Base-by-base conservation (phyloP, 1,139 yeast species). In the Sugiyamaella novakii region DNA sequence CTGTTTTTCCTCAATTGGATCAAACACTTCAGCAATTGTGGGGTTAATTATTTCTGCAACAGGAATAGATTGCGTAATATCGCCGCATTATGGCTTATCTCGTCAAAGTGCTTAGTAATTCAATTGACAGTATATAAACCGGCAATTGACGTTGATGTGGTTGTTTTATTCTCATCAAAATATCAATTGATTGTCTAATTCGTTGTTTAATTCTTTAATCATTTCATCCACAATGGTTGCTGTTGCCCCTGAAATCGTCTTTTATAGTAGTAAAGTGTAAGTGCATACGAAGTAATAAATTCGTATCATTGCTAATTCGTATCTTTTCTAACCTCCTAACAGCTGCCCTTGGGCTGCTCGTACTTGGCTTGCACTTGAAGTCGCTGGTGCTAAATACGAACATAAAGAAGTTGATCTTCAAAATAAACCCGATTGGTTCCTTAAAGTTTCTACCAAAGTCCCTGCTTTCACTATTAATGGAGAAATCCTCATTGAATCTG, bases 271-370 rank as follows among this genome's bases (percentile, higher is more conserved):
- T 28, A 27, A 27, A 19, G 15, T 28, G 43, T 38, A 17, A 27
- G 43, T 27, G 11, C 3, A 37, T 33, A n/a, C n/a, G n/a, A n/a
- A n/a, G n/a, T n/a, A n/a, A n/a, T n/a, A n/a, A n/a, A n/a, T n/a
- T n/a, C n/a, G n/a, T n/a, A n/a, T n/a, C n/a, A n/a, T n/a, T n/a
- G n/a, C n/a, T n/a, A n/a, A n/a, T n/a, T n/a, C n/a, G n/a, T n/a
- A n/a, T n/a, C n/a, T n/a, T n/a, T 33, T 22, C 25, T 22, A 22
- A 22, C 21, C 6, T 33, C n/a, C 31, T 37, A 34, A 34, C 38
- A 51, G 51, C n/a, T 53, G 65, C 43, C 65, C 65, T 4, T 61
- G 60, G 59, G 65, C 65, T 8, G 61, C 59, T 21, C 55, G 65
- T 17, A 58, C 65, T 15, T 59, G 62, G 63, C 48, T 59, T 25